Conservation (phyloP, 2,329 filamentous ascomycete species). For the Phymatotrichopsis omnivora region DNA sequence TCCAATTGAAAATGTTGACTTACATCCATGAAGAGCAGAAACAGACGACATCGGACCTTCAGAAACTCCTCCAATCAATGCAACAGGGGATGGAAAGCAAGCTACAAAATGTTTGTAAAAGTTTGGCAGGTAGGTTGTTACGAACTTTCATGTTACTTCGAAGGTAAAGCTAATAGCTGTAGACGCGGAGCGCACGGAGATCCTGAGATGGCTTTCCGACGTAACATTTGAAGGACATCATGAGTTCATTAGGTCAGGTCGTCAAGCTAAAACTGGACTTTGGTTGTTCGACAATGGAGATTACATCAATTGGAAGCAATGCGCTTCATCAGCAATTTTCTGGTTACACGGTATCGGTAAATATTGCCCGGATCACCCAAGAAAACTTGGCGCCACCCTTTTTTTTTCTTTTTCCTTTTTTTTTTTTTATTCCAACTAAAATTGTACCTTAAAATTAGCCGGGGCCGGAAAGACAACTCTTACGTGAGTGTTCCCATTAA, state of each 20-base stretch:
- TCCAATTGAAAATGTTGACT: no score
- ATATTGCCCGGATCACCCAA: no score
- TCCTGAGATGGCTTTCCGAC: constrained; percentile 13
- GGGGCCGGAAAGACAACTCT: constrained; percentile 32
- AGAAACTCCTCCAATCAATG: no score
- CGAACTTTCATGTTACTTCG: no score
- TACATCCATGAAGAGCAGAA: no score
- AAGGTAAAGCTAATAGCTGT: neutral
- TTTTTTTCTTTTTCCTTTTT: constrained; percentile 30
- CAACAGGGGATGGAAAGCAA: no score
- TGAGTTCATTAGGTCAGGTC: neutral
- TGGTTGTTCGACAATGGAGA: constrained; percentile 2
- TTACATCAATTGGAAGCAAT: constrained; percentile 6
- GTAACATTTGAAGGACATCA: constrained; percentile 6
- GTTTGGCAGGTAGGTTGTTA: no score
- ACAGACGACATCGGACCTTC: no score
- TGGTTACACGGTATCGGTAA: constrained; percentile 29
- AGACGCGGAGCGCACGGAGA: neutral
- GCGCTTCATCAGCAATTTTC: constrained; percentile 14
- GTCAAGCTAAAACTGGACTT: constrained; percentile 7
- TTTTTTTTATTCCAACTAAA: constrained; percentile 28
- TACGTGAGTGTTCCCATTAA: constrained; percentile 33
- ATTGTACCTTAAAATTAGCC: constrained; percentile 14
- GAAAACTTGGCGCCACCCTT: no score
- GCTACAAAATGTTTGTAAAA: neutral